Conservation (phyloP, 108 stramenopile genomes). For the Cyclostephanos tholiformis region DNA sequence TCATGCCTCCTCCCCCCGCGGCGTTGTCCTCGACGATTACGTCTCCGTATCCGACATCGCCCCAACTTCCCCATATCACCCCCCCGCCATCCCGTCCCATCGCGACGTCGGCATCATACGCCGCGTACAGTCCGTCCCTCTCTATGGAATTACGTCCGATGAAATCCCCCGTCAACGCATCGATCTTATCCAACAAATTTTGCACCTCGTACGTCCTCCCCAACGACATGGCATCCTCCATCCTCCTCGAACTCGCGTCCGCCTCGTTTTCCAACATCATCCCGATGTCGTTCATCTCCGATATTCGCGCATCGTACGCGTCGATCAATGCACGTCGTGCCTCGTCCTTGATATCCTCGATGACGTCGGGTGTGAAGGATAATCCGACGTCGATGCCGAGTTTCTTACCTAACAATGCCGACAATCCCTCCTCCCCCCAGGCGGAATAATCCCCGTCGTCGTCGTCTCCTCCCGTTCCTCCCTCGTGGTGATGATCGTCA, state of each 20-base stretch:
- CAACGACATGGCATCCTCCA: slow-evolving; percentile 46
- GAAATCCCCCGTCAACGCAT: slow-evolving; percentile 60
- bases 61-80: slow-evolving; percentile 54
- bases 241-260: slow-evolving; percentile 40
- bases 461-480: too few relatives aligned
- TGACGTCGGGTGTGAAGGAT: slow-evolving; percentile 33
- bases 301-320: slow-evolving; percentile 58
- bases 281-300: slow-evolving; percentile 53
- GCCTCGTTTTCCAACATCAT: slow-evolving; percentile 14
- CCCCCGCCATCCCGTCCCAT: slow-evolving; percentile 55
- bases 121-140: slow-evolving; percentile 36
- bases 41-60: slow-evolving; percentile 39
- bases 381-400: slow-evolving; percentile 29
- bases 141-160: slow-evolving; percentile 31
- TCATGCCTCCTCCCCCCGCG: slow-evolving; percentile 4
- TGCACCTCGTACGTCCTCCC: slow-evolving; percentile 43
- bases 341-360: slow-evolving; percentile 57
- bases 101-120: slow-evolving; percentile 57
- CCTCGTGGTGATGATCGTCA: too few relatives aligned
- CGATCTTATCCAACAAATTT: slow-evolving; percentile 70
- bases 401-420: slow-evolving; percentile 30
- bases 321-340: slow-evolving; percentile 62
- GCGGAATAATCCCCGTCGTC: too few relatives aligned
- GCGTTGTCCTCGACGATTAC: slow-evolving; percentile 41
- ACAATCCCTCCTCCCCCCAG: slow-evolving; percentile 21